Base-by-base conservation (phyloP, 805 yeast genomes). In the Aciculoconidium aculeatum region DNA sequence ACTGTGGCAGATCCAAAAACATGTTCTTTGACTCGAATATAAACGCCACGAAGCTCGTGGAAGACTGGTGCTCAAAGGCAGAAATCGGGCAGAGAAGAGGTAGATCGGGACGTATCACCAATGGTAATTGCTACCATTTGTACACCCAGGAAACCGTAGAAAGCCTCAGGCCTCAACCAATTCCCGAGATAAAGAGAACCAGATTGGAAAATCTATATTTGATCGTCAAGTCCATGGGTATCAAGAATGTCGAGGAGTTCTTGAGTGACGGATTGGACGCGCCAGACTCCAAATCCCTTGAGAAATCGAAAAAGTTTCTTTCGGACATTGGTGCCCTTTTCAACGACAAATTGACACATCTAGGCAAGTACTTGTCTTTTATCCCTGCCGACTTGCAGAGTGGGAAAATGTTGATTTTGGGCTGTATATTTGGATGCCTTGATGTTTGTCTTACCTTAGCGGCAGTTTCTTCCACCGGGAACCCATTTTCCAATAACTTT, bases 21-120 rank as follows among this genome's bases (percentile, higher is more conserved):
- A 72, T 84, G 45, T 70, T 73, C 15, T 90, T 77, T 47, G 88
- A 85, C 48, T 45, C 85, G 0, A 65, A 60, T 20, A 63, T 76
- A 10, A 82, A 82, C 42, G 71, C 87, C 4, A 77, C 92, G 0
- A 72, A 72, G 31, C 65, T 90, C 26, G 65, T 76, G 4, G 96
- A 90, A 44, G 65, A 69, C 4, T 90, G 95, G 86, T 85, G 86
- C 13, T 88, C 97, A 0, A 73, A 72, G 39, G 96, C 97, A 0
- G 95, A 94, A 46, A 79, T 79, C 13, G 72, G 76, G 13, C 98
- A 90, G 55, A 72, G 98, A 59, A 68, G 95, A 53, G 98, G 98
- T 52, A 82, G 98, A 64, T 90, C 96, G n/a, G 98, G 98, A 39
- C 88, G 98, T 72, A 86, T 90, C 8, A 72, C 78, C 19, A 66